Evolutionary conservation across 345 rosid species (phyloP).

Genomic region (Sisymbrium altissimum): DNA sequence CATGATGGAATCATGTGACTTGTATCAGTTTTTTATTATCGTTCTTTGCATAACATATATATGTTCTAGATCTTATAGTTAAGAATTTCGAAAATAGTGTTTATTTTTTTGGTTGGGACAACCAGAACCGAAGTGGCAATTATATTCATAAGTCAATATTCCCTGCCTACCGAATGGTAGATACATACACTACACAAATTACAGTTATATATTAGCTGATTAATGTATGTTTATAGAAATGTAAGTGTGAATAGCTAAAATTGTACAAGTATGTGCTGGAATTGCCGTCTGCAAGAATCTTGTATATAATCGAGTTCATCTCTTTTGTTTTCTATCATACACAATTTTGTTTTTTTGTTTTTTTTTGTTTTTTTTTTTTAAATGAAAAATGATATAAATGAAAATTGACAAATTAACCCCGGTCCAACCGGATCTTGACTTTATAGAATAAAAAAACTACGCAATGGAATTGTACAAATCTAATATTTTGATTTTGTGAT

Average conservation of each 20-base stretch:
- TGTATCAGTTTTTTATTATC: not conserved
- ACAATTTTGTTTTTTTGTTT: no score
- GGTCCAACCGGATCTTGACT: no score
- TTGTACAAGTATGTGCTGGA: not conserved
- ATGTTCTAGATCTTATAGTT: not conserved
- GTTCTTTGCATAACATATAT: not conserved
- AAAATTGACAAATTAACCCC: no score
- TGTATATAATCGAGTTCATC: not conserved
- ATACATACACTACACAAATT: slow-evolving; percentile 6
- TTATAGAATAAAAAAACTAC: no score
- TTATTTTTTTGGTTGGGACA: not conserved
- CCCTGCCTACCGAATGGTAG: not conserved
- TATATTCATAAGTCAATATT: slow-evolving; percentile 17
- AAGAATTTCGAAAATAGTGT: not conserved
- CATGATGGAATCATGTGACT: not conserved
- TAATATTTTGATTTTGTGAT: not conserved
- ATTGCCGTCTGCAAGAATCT: not conserved
- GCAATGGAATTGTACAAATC: not conserved
- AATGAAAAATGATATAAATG: no score
- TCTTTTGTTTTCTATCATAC: no score
- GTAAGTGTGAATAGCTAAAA: not conserved
- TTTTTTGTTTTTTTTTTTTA: no score
- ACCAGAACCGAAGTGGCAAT: slow-evolving; percentile 7
- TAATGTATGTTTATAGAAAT: not conserved
- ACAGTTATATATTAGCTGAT: slow-evolving; percentile 25